Evolutionary conservation across 805 yeast species (phyloP), one percentile per base, ranked within the genome.

Genomic region (Sugiyamaella smithiae): DNA sequence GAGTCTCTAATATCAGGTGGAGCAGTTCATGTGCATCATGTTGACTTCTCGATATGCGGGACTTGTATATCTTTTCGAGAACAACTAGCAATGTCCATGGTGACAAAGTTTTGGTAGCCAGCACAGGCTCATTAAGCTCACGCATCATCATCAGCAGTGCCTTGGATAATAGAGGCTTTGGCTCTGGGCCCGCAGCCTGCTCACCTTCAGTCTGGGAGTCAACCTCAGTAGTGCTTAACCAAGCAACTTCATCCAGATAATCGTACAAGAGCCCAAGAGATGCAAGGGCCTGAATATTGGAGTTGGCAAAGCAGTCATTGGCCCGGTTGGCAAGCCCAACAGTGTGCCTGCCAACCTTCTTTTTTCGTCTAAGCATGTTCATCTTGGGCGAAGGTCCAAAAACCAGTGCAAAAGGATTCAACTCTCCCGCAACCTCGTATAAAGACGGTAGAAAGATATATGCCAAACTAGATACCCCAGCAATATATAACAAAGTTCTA

Each of bases 1-100:
- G 69, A 0, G 91, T 82, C 59, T 90, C 96, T 19, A 91, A 68
- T 17, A 90, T 74, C 45, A 88, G 67, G 62, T 88, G 96, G 25
- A 91, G 77, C 54, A 93, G 73, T 61, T 91, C 99, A 59, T 93
- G 97, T 0, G 98, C 97, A 68, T 91, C 99, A 61, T 91, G 96
- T 65, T 93, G 99, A 40, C 78, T 79, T 29, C 85, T 70, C 1
- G 95, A 82, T 23, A 93, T 82, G 55, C 78, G 80, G 2, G 90
- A 82, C 48, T 81, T 77, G 67, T 83, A 85, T 12, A 85, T 81
- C 7, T 65, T 66, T 60, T 91, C 98, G 44, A 93, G 67, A 8
- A 80, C 82, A 45, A 76, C 83, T 16, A 91, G 68, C 43, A 90
- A 76, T 1, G 87, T 83, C 90, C 95, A 84, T 0, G 88, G 89